Conservation (phyloP, 306 rosid genomes). For the Vigna trinervia region DNA sequence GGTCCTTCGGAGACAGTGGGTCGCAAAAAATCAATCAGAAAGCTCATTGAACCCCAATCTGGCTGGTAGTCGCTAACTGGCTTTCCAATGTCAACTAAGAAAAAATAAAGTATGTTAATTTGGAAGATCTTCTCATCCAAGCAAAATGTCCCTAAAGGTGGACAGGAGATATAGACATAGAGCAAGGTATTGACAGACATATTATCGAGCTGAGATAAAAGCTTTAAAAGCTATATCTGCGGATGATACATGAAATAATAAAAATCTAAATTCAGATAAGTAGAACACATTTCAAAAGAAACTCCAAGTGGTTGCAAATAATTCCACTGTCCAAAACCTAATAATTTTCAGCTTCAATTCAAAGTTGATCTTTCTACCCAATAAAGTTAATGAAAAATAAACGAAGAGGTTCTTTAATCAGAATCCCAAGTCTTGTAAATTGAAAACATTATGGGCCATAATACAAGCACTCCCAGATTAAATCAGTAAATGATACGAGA, state of each 20-base stretch:
- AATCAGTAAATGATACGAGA: slow-evolving; percentile 3
- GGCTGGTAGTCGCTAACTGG: slow-evolving; percentile 62
- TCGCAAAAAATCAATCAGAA: slow-evolving; percentile 77
- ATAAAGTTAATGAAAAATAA: neutral
- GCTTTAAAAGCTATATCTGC: neutral
- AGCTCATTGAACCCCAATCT: slow-evolving; percentile 88
- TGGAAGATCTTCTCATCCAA: slow-evolving; percentile 32
- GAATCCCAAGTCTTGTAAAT: neutral
- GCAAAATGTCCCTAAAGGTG: slow-evolving; percentile 30
- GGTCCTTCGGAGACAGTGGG: slow-evolving; percentile 77
- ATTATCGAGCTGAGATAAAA: slow-evolving; percentile 9
- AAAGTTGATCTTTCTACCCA: slow-evolving; percentile 16
- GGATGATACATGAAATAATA: slow-evolving; percentile 5
- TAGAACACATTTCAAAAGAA: slow-evolving; percentile 22
- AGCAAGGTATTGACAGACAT: slow-evolving; percentile 23
- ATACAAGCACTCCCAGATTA: slow-evolving; percentile 3
- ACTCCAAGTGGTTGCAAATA: slow-evolving; percentile 29
- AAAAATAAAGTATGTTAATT: slow-evolving; percentile 46
- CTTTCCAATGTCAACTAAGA: slow-evolving; percentile 70
- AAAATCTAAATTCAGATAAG: slow-evolving; percentile 19
- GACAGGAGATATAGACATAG: slow-evolving; percentile 27
- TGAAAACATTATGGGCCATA: neutral
- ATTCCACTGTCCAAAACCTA: slow-evolving; percentile 32
- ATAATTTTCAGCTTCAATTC: slow-evolving; percentile 26
- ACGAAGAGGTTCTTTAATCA: slow-evolving; percentile 1